Base-by-base conservation (phyloP, 495 filamentous ascomycete genomes). In the Tricharina praecox region DNA sequence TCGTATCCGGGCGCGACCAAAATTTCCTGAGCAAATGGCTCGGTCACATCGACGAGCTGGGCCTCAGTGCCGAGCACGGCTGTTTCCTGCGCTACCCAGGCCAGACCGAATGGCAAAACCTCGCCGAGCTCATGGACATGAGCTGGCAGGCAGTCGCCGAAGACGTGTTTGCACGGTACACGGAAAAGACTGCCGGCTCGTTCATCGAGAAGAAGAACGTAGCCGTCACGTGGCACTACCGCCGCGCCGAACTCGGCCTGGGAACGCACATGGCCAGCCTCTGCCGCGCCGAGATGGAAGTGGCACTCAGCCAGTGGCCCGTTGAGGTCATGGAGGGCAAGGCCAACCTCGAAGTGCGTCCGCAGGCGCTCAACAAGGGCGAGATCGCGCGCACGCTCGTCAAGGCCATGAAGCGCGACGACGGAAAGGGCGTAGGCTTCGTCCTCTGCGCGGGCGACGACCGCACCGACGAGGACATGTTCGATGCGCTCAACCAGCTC, bases 321-420 rank as follows among this genome's bases (percentile, higher is more conserved):
- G 82, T 96, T 9, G 86, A 94, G 56, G 84, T 96, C 34, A 95
- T 94, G 82, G 70, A 77, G 0, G 90, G 90, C 41, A 97, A 96
- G 62, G 86, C 86, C 43, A 94, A 95, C 56, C 70, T 96, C 5
- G 90, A 96, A 61, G 85, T 94, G n/a, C 77, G 90, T 11, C 86
- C 87, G n/a, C 85, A 72, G 0, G 86, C 87, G 58, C 82, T 97
- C 63, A 95, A 94, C 68, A 97, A 96, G 63, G 90, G 90, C 1
- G 85, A 85, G 65, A 93, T 94, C 47, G 82, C 75, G 10, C 86
- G 81, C 59, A 72, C 74, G 11, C 69, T 97, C 26, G 73, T 94
- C 40, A 63, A 67, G 40, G 61, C 66, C 56, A 54, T 15, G 67
- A 67, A 56, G 66, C 69, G 49, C 53, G 66, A 52, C 9, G 36